A percentile compares a stretch with the other conserved stretches of the same genome.
Conservation (phyloP, 2,329 filamentous ascomycete genomes). For the Pseudocercospora pini-densiflorae region DNA sequence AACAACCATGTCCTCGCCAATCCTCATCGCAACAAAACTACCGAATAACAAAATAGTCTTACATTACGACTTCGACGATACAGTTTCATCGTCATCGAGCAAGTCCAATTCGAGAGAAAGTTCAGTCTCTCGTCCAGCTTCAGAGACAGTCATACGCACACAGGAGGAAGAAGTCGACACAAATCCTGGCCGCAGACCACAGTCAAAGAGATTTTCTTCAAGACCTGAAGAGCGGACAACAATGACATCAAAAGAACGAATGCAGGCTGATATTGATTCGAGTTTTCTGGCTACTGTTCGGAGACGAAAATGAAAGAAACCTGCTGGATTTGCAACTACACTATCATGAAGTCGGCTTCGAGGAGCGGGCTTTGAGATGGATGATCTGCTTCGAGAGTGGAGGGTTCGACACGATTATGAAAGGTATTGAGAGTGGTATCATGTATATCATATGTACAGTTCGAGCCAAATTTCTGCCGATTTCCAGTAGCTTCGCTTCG, state of each 20-base stretch:
- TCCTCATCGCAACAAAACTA: conserved; percentile 1
- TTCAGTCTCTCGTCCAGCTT: not conserved
- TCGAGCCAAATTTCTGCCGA: too few relatives aligned
- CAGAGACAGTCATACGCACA: too few relatives aligned
- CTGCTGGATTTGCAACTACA: not conserved
- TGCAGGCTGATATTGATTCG: conserved; percentile 6
- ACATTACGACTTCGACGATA: conserved; percentile 3
- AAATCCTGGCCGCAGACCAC: not conserved
- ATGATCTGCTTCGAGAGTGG: too few relatives aligned
- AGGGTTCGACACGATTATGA: too few relatives aligned
- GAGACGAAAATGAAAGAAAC: not conserved
- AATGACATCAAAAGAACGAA: conserved; percentile 1
- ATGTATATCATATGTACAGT: too few relatives aligned
- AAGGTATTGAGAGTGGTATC: too few relatives aligned
- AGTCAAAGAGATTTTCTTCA: not conserved
- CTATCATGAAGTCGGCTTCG: conserved; percentile 10
- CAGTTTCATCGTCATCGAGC: not conserved
- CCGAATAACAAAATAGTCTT: conserved; percentile 1
- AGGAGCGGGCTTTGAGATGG: conserved; percentile 4
- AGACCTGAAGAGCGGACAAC: not conserved
- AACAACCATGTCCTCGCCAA: not conserved
- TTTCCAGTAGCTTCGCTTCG: too few relatives aligned
- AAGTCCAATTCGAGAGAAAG: not conserved
- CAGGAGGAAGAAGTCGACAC: too few relatives aligned
- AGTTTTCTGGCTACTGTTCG: conserved; percentile 5